Conservation (phyloP, 2,329 filamentous ascomycete genomes). For the Grosmannia huntii region DNA sequence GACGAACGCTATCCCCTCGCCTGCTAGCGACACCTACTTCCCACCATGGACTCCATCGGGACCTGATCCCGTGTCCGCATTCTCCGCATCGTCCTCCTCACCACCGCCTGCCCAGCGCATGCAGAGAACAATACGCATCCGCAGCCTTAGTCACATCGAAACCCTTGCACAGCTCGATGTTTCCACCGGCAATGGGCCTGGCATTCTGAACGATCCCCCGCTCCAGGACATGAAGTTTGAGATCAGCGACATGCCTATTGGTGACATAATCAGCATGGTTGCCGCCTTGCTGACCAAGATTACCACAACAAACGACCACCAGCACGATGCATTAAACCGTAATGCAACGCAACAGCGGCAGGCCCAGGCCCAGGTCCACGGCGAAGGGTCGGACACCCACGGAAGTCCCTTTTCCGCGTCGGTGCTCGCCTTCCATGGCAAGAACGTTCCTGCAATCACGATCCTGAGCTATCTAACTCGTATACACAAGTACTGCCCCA, state of each 20-base stretch:
- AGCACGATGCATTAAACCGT: slow-evolving; percentile 83
- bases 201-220: slow-evolving; percentile 37
- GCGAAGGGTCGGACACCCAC: slow-evolving; percentile 43
- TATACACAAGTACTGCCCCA: slow-evolving; percentile 98
- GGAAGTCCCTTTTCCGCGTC: slow-evolving; percentile 45
- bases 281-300: slow-evolving; percentile 93
- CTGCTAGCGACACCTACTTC: slow-evolving; percentile 20
- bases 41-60: slow-evolving; percentile 8
- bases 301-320: slow-evolving; percentile 86
- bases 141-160: slow-evolving; percentile 83
- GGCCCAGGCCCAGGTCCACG: slow-evolving; percentile 21
- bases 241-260: slow-evolving; percentile 94
- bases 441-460: slow-evolving; percentile 94
- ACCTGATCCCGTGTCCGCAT: slow-evolving; percentile 6
- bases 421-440: slow-evolving; percentile 92
- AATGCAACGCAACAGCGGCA: slow-evolving; percentile 47
- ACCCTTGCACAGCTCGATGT: slow-evolving; percentile 72
- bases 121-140: slow-evolving; percentile 59
- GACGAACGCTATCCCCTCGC: slow-evolving; percentile 21
- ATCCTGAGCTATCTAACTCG: slow-evolving; percentile 90
- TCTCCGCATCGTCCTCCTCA: slow-evolving; percentile 16
- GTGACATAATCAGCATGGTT: slow-evolving; percentile 98
- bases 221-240: slow-evolving; percentile 62
- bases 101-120: slow-evolving; percentile 19
- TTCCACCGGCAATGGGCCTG: slow-evolving; percentile 37